These are phyloP conservation scores for Rhododendron henanense DNA, from an alignment of 148 eudicot species.

Conservation along the genomic window DNA sequence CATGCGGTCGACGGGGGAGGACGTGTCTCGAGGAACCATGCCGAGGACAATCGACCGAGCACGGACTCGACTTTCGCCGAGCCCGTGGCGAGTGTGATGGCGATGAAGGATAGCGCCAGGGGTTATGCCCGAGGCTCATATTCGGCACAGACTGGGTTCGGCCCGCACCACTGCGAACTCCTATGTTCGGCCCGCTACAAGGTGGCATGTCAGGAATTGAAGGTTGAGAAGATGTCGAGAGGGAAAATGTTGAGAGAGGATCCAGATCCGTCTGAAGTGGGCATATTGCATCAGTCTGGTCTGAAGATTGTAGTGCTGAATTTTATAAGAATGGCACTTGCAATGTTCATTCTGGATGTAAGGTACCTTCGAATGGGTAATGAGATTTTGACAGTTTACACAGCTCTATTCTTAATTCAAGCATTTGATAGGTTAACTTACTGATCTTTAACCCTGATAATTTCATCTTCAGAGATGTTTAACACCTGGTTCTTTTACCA, in stretches of 20 bases:
- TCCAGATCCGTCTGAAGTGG: neutral
- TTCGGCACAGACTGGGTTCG: too few relatives aligned
- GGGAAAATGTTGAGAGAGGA: neutral
- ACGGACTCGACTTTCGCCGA: too few relatives aligned
- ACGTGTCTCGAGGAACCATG: too few relatives aligned
- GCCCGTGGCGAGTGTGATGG: too few relatives aligned
- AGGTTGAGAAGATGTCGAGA: neutral
- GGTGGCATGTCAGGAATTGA: neutral
- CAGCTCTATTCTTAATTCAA: neutral
- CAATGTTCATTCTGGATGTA: neutral
- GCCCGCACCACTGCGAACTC: too few relatives aligned
- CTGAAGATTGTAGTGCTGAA: neutral
- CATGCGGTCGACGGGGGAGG: too few relatives aligned
- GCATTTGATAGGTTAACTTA: neutral
- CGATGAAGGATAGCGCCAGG: too few relatives aligned
- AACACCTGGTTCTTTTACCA: neutral
- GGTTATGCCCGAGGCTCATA: too few relatives aligned
- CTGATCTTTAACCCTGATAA: neutral
- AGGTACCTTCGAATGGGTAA: neutral
- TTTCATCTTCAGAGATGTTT: neutral
- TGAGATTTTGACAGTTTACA: neutral
- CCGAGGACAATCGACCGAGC: too few relatives aligned
- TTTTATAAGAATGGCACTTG: neutral
- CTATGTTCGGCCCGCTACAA: too few relatives aligned
- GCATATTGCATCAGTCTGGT: neutral